Percentiles rank a stretch among this genome's conserved stretches.
phyloP scores from a whole-genome alignment of 164 flowering plant genomes.

The Brasenia schreberi region DNA sequence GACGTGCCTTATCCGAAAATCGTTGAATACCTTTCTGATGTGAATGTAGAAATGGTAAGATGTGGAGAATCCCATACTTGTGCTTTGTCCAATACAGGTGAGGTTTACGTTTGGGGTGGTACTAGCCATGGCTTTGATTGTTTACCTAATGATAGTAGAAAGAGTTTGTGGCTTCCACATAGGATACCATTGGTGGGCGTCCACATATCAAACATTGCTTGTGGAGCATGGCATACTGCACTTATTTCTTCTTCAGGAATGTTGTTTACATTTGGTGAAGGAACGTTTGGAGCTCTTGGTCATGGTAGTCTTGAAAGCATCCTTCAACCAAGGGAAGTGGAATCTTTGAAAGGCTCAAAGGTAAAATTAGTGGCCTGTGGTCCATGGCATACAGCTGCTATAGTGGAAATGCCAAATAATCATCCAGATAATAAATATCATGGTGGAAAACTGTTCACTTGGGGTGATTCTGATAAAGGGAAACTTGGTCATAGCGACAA shows the following conservation, averaged over 20 bases:
- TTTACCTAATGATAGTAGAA: conserved; percentile 10
- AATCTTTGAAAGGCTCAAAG: conserved; percentile 36
- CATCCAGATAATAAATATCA: conserved; percentile 12
- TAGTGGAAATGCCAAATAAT: conserved; percentile 29
- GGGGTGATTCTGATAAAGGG: conserved; percentile 75
- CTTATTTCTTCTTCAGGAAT: conserved; percentile 41
- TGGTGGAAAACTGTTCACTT: conserved; percentile 50
- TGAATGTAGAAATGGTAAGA: conserved; percentile 25
- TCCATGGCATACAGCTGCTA: conserved; percentile 67
- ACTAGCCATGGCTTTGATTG: conserved; percentile 13
- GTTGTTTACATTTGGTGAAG: conserved; percentile 63
- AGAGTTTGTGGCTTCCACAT: conserved; percentile 35
- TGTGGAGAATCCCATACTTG: conserved; percentile 64
- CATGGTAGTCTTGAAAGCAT: conserved; percentile 39
- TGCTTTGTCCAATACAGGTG: conserved; percentile 46
- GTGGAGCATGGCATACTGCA: conserved; percentile 73
- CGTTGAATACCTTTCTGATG: conserved; percentile 33
- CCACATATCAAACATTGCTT: conserved; percentile 30
- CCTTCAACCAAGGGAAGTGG: conserved; percentile 51
- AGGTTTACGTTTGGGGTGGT: conserved; percentile 59
- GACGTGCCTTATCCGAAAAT: conserved; percentile 38
- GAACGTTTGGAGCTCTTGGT: conserved; percentile 74
- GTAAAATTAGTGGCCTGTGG: conserved; percentile 66
- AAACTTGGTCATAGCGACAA: conserved; percentile 45
- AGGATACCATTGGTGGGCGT: conserved; percentile 31